Base-by-base conservation (phyloP, 2,329 filamentous ascomycete species). In the Ceratocystis cubensis region DNA sequence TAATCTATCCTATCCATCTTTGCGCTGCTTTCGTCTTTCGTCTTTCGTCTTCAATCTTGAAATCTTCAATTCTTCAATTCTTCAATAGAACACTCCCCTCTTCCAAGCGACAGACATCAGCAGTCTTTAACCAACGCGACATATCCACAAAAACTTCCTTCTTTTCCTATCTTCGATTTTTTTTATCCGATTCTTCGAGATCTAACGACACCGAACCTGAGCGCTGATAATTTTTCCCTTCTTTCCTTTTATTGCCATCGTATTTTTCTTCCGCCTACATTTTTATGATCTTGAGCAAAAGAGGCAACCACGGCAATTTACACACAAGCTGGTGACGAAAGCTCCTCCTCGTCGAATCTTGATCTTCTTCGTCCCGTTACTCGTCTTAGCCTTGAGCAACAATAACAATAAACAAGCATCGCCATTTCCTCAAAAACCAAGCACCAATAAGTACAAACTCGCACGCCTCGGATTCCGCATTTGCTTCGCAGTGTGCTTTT, bases 341-440 rank as follows among this genome's bases (percentile, higher is more conserved):
- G 30, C 56, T 50, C 62, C 20, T 68, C 50, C 22, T 62, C 64
- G 57, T 59, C 64, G 62, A 56, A 59, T 66, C 56, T 20, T 59
- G 41, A 45, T 63, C 62, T 65, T 48, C 56, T 62, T 64, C 30
- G 41, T 37, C 28, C 37, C 20, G 44, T 64, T 30, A n/a, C 48
- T 56, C 37, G 48, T 62, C 22, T 44, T 53, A 28, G 25, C 30
- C 17, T 50, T 41, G 50, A 59, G 30, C 15, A 44, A 33, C 17
- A 33, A 65, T 20, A 25, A 65, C 33, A 28, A 65, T 10, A 50
- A 50, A 10, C n/a, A 50, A 28, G 25, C 48, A 53, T 53, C 48
- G 20, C 10, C 15, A 28, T 53, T 53, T 10, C 22, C 22, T 13
- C 22, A 15, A 41, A 41, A 41, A 10, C 10, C 10, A 41, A 41